Base-by-base conservation (phyloP, 140 eudicot species). In the Artemisia princeps region DNA sequence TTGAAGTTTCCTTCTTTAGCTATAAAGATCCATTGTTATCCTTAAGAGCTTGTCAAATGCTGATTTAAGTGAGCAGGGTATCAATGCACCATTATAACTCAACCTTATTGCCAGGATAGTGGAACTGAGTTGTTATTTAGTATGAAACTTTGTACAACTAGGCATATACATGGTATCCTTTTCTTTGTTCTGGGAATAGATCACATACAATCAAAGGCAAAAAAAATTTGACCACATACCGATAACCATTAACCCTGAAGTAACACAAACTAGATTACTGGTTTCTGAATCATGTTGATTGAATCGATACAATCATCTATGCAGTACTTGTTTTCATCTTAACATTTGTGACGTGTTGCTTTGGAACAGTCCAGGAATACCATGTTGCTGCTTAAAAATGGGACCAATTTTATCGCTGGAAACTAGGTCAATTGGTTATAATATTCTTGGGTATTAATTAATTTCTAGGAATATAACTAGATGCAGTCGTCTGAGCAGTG, bases 391-490 rank as follows among this genome's bases (percentile, higher is more conserved):
- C 9, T 40, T 44, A 40, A 23, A 69, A 49, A 28, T 57, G 40
- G 42, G 15, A 70, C 44, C 14, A 24, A 9, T 0, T 33, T 59
- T 44, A 42, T 11, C 49, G 8, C 61, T 59, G 11, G 60, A 70
- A 4, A 10, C 23, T 11, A 46, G 52, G 23, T 61, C 3, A 49
- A 16, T 17, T 60, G 67, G 30, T 19, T 23, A 50, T 50, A 50
- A 14, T 33, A 46, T 37, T 60, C n/a, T 59, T 70, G 60, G 28
- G 73, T 19, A 44, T 71, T 50, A 30, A 60, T 62, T 46, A 50
- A 16, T 50, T 60, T 2, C 20, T 70, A 46, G 61, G 60, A 30
- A 10, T 23, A 2, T 14, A 58, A 69, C 49, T 57, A 19, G 28
- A 44, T 44, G 42, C 57, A 13, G 65, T 56, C 45, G 22, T 44